A percentile compares a stretch with the other conserved stretches of the same genome.
Evolutionary conservation across 306 rosid species (phyloP).

Genomic region (Lathyrus aphaca): DNA sequence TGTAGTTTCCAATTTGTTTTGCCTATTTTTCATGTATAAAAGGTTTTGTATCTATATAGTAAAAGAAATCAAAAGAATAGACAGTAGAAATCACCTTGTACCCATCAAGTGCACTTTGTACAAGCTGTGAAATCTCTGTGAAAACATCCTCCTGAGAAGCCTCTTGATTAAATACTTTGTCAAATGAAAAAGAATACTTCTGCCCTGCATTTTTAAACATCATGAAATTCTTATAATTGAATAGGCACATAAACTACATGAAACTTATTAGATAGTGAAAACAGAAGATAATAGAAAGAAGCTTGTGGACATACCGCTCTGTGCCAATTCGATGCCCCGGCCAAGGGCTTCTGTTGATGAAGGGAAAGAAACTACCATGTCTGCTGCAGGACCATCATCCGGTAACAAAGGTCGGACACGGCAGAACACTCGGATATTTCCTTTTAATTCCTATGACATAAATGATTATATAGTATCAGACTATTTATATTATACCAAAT

Average conservation of each 20-base stretch:
- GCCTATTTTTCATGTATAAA: background rate
- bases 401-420: conserved; percentile 77
- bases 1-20: background rate
- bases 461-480: conserved; percentile 21
- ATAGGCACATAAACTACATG: conserved; percentile 3
- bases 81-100: conserved; percentile 66
- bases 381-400: conserved; percentile 70
- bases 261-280: conserved; percentile 13
- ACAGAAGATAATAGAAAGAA: conserved; percentile 1
- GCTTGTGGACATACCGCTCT: conserved; percentile 58
- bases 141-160: conserved; percentile 89
- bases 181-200: conserved; percentile 82
- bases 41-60: background rate
- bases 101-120: conserved; percentile 97
- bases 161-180: conserved; percentile 81
- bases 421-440: conserved; percentile 84
- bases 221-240: conserved; percentile 11
- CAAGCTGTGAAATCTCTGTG: conserved; percentile 84
- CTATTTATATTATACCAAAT: background rate
- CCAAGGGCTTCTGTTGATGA: conserved; percentile 79
- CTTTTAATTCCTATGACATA: conserved; percentile 78
- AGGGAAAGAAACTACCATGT: conserved; percentile 74
- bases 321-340: conserved; percentile 79
- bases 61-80: background rate
- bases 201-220: conserved; percentile 62